Base-by-base conservation (phyloP, 768 basidiomycete genomes). In the Boletus reticulatus region DNA sequence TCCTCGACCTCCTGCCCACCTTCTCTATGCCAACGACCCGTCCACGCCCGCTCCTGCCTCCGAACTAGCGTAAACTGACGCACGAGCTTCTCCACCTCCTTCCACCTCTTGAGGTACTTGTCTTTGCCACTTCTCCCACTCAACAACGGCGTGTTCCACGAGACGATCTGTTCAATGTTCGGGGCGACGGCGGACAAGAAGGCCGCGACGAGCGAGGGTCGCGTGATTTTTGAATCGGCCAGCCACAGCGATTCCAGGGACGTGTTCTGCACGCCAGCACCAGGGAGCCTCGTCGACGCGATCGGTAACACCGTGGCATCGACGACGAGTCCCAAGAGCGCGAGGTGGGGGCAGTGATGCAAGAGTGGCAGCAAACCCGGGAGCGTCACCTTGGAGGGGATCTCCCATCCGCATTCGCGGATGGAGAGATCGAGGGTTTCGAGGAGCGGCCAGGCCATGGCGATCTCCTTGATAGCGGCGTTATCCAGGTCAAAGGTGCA, bases 341-440 rank as follows among this genome's bases (percentile, higher is more conserved):
- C 22, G 19, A 67, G 62, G 43, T 68, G 46, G 0, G 68, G 70
- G 39, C 68, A 69, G 42, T 56, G 20, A 1, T 29, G 61, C 9
- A 69, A 32, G 46, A 69, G 60, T 2, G 68, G 60, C 4, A 65
- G 29, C 12, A 69, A 22, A 2, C 68, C 68, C 6, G 50, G 54
- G 16, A 69, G 54, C 0, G 70, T 69, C 41, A 69, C 67, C 48
- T 53, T 65, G 49, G 67, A 61, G 0, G 65, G 59, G 22, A 71
- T 61, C 32, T 71, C 69, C 68, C 68, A 69, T 1, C 68, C 68
- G 3, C 67, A 69, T 43, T 69, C 67, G 1, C 67, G 67, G 11
- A 63, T 57, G 43, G 67, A 64, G 24, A 70, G 51, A 24, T 72
- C 70, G 17, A 70, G 42, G 2, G 58, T 59, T n/a, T 68, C 66